Conservation (phyloP, 768 basidiomycete genomes). For the Calvatia gigantea region DNA sequence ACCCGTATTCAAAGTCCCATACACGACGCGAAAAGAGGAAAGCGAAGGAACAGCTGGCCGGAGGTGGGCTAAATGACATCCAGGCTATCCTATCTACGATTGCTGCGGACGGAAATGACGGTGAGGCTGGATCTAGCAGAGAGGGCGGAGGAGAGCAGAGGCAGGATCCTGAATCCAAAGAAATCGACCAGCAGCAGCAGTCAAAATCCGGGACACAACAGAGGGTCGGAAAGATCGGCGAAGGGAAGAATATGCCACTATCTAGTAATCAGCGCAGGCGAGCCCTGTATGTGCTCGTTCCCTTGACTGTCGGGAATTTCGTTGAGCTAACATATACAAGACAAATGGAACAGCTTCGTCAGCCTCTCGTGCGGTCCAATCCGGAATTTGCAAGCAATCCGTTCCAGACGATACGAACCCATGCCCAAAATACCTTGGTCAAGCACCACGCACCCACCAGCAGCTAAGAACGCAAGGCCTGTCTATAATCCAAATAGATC, state of each 20-base stretch:
- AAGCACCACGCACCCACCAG: conserved; percentile 40
- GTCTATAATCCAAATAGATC: not conserved
- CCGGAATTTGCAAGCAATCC: conserved; percentile 65
- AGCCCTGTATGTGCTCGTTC: conserved; percentile 52
- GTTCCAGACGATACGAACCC: conserved; percentile 74
- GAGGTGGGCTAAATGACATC: conserved; percentile 43
- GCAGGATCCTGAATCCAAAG: conserved; percentile 13
- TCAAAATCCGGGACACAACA: conserved; percentile 20
- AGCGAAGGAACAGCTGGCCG: conserved; percentile 55
- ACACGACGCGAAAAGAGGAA: conserved; percentile 67
- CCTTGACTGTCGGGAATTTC: not conserved
- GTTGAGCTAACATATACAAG: conserved; percentile 31
- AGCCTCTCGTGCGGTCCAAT: conserved; percentile 66
- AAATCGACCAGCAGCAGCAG: conserved; percentile 14
- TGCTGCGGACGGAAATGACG: conserved; percentile 29
- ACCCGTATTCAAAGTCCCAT: conserved; percentile 72
- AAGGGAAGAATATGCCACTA: conserved; percentile 57
- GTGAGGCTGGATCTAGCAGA: conserved; percentile 8
- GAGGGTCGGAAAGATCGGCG: conserved; percentile 59
- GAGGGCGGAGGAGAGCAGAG: conserved; percentile 15
- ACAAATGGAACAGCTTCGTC: conserved; percentile 61
- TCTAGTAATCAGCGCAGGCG: conserved; percentile 63
- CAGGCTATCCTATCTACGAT: conserved; percentile 53
- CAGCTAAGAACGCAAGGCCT: not conserved
- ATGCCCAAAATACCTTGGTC: conserved; percentile 74